Conservation (phyloP, 495 filamentous ascomycete species). For the Podospora bellae-mahoneyi region DNA sequence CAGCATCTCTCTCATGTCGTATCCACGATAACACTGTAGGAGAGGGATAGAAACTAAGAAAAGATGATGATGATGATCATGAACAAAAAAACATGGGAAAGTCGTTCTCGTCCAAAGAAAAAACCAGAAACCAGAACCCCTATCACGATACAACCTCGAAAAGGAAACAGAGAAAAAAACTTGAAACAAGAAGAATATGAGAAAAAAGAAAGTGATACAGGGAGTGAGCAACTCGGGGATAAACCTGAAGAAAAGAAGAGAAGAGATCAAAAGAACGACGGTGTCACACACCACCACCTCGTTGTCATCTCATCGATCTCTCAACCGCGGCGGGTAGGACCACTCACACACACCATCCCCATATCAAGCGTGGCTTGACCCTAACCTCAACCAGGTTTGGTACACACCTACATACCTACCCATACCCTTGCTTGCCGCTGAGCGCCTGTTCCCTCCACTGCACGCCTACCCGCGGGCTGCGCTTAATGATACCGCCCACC, state of each 20-base stretch:
- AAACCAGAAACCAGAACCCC: not conserved
- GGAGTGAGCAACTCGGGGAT: not conserved
- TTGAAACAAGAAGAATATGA: constrained; percentile 16
- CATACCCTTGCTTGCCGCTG: not conserved
- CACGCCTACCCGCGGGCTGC: constrained; percentile 8
- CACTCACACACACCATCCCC: not conserved
- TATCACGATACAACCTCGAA: not conserved
- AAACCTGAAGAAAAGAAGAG: constrained; percentile 13
- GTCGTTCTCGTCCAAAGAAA: not conserved
- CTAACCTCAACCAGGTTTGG: too few species aligned
- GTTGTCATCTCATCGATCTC: not conserved
- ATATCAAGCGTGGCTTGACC: not conserved
- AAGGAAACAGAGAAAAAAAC: constrained; percentile 7
- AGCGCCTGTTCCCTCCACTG: not conserved
- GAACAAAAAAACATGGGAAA: not conserved
- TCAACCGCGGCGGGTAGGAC: not conserved
- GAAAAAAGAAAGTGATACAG: constrained; percentile 12
- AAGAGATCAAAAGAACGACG: not conserved
- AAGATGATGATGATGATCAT: constrained; percentile 10
- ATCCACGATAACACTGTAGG: constrained; percentile 15
- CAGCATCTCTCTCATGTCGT: constrained; percentile 36
- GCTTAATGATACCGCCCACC: constrained; percentile 19
- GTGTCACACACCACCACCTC: not conserved
- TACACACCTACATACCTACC: too few species aligned
- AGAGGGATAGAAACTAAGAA: constrained; percentile 23